phyloP scores from a whole-genome alignment of 768 basidiomycete genomes.

The Tricholoma furcatifolium region DNA sequence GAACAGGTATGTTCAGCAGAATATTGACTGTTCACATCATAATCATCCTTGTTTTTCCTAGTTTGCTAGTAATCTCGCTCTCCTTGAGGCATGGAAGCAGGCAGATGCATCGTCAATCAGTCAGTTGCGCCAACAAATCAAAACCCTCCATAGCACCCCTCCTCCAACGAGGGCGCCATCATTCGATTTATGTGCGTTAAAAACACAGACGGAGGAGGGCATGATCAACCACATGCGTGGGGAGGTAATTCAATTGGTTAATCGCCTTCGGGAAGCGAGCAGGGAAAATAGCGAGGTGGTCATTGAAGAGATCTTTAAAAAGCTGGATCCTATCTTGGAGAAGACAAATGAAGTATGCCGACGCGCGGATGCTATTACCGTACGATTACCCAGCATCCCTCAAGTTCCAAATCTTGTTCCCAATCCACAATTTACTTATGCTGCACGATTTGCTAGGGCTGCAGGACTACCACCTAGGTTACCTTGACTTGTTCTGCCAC shows the following conservation, averaged over 20 bases:
- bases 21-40: neutral
- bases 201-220: constrained; percentile 13
- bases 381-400: neutral
- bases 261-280: constrained; percentile 22
- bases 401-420: neutral
- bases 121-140: constrained; percentile 23
- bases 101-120: constrained; percentile 21
- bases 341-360: constrained; percentile 28
- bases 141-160: constrained; percentile 18
- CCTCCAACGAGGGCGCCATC: constrained; percentile 13
- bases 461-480: neutral
- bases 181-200: constrained; percentile 18
- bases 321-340: constrained; percentile 29
- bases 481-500: too few relatives aligned
- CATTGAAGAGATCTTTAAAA: constrained; percentile 24
- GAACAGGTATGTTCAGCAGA: neutral
- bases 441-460: too few relatives aligned
- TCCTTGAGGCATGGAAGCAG: constrained; percentile 18
- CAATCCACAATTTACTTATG: neutral
- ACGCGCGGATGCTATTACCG: constrained; percentile 21
- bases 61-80: constrained; percentile 10
- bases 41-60: neutral
- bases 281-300: constrained; percentile 21
- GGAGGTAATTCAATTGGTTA: constrained; percentile 24
- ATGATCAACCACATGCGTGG: constrained; percentile 19